phyloP scores from a whole-genome alignment of 2,329 filamentous ascomycete genomes.

The Pseudogymnoascus sp. region DNA sequence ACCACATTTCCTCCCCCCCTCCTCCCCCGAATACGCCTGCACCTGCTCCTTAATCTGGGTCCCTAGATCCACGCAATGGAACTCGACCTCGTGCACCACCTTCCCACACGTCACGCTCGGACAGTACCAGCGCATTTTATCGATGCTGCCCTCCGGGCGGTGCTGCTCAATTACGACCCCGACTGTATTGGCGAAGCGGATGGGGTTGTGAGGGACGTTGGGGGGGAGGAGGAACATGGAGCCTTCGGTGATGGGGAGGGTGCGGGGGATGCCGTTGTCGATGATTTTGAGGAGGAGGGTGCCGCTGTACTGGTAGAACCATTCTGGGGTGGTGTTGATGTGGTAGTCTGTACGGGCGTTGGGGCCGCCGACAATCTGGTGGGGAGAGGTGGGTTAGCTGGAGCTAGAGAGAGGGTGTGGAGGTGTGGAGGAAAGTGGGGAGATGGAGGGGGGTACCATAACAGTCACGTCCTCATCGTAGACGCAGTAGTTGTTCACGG shows the following conservation, averaged over 20 bases:
- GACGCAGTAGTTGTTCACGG: constrained; percentile 96
- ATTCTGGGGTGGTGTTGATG: constrained; percentile 92
- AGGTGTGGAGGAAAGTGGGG: constrained; percentile 1
- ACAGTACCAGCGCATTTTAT: constrained; percentile 90
- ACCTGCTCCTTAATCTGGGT: constrained; percentile 93
- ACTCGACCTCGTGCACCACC: constrained; percentile 76
- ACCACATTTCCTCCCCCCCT: constrained; percentile 63
- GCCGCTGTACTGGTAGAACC: constrained; percentile 95
- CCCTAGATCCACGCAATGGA: constrained; percentile 83
- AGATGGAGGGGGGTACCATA: constrained; percentile 48
- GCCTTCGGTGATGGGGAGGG: constrained; percentile 84
- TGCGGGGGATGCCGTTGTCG: constrained; percentile 62
- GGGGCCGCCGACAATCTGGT: constrained; percentile 84
- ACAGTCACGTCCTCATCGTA: constrained; percentile 78
- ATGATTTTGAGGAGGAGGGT: constrained; percentile 91
- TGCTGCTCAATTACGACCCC: constrained; percentile 86
- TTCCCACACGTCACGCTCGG: constrained; percentile 46
- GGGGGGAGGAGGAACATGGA: constrained; percentile 87
- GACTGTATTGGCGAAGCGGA: constrained; percentile 89
- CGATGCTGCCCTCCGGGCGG: constrained; percentile 58
- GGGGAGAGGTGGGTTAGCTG: constrained; percentile 7
- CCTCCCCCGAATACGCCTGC: constrained; percentile 65
- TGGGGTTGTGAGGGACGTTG: constrained; percentile 95
- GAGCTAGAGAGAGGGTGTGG: not conserved
- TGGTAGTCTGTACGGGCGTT: constrained; percentile 97